Evolutionary conservation across 2,329 filamentous ascomycete genomes (phyloP).

Genomic region (Curvularia spicifera): DNA sequence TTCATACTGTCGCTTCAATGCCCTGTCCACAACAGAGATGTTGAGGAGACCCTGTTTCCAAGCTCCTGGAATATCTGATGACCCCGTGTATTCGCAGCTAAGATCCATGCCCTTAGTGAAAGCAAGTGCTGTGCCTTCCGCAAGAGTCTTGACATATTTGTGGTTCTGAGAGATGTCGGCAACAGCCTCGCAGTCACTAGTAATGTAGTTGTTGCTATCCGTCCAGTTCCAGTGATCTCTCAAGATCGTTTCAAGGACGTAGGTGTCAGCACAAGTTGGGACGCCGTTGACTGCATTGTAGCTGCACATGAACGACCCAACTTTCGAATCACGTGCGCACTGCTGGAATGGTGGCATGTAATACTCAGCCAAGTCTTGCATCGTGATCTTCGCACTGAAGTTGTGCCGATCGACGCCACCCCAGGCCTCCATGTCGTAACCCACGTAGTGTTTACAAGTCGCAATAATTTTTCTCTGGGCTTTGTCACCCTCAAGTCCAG

Average conservation of each 20-base stretch:
- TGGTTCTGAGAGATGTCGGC: conserved; percentile 64
- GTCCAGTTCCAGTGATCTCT: conserved; percentile 71
- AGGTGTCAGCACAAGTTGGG: conserved; percentile 68
- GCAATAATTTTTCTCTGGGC: conserved; percentile 49
- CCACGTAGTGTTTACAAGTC: conserved; percentile 56
- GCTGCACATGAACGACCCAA: conserved; percentile 60
- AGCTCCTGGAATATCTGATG: conserved; percentile 33
- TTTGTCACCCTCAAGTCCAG: conserved; percentile 23
- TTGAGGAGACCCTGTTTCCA: conserved; percentile 42
- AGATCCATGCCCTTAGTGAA: conserved; percentile 61
- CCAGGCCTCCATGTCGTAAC: conserved; percentile 39
- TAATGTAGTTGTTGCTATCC: conserved; percentile 66
- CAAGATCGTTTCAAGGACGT: conserved; percentile 67
- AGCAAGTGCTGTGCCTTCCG: conserved; percentile 55
- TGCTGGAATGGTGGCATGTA: conserved; percentile 70
- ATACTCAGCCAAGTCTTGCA: conserved; percentile 71
- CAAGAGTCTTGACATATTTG: conserved; percentile 48
- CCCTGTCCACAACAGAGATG: conserved; percentile 56
- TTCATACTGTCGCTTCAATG: conserved; percentile 61
- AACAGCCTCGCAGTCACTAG: conserved; percentile 70
- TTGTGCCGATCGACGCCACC: conserved; percentile 49
- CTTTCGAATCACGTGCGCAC: conserved; percentile 54
- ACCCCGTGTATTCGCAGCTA: conserved; percentile 56
- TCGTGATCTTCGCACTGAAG: conserved; percentile 63
- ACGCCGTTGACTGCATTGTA: conserved; percentile 71